Percentiles rank a stretch among this genome's conserved stretches.
Evolutionary conservation across 805 yeast genomes (phyloP).

Genomic region (Candida ulmi): DNA sequence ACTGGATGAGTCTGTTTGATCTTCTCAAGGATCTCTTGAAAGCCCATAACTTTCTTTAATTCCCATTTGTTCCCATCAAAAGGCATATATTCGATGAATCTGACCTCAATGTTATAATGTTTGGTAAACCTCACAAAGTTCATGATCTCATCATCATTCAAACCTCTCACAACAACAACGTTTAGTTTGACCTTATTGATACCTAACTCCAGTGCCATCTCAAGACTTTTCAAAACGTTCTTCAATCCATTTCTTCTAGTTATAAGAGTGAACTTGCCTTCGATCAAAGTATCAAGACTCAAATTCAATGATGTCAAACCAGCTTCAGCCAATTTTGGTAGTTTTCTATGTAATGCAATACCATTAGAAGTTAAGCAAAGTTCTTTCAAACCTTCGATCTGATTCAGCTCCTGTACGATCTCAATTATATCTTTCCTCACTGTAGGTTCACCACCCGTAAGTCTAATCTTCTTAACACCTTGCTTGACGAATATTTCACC

Average conservation of each 20-base stretch:
- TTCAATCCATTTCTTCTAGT: constrained; percentile 45
- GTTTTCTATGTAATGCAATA: constrained; percentile 41
- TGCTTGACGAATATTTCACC: constrained; percentile 39
- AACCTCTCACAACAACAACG: constrained; percentile 42
- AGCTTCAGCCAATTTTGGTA: constrained; percentile 32
- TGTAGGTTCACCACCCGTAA: constrained; percentile 56
- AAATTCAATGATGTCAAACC: constrained; percentile 46
- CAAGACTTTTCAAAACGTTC: constrained; percentile 38
- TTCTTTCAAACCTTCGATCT: constrained; percentile 37
- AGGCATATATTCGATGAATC: constrained; percentile 57
- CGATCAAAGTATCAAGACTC: constrained; percentile 44
- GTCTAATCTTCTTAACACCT: constrained; percentile 46
- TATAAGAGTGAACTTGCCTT: constrained; percentile 43
- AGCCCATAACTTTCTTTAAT: constrained; percentile 37
- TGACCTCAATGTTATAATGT: constrained; percentile 36
- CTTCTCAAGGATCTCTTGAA: constrained; percentile 34
- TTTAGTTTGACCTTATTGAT: constrained; percentile 43
- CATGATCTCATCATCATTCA: constrained; percentile 46
- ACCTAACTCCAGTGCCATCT: constrained; percentile 37
- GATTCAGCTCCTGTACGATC: constrained; percentile 32
- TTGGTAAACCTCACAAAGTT: constrained; percentile 40
- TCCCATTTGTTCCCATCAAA: constrained; percentile 53
- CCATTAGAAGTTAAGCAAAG: constrained; percentile 50
- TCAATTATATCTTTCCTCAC: constrained; percentile 45
- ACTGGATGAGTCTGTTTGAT: constrained; percentile 28